phyloP scores from a whole-genome alignment of 176 grass and related monocot genomes.

The Oryza glumipatula region DNA sequence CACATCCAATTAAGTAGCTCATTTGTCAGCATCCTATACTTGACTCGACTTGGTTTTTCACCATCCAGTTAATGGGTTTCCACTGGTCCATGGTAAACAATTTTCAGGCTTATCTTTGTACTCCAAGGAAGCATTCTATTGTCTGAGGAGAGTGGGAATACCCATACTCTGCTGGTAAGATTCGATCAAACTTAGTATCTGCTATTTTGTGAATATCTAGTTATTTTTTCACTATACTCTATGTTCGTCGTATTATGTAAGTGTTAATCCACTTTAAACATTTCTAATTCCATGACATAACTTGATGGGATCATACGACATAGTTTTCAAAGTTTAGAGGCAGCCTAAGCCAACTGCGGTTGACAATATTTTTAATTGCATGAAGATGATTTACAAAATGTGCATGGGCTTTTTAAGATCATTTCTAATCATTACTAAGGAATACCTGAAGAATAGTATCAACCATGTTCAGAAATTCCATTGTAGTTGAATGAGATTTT shows the following conservation, averaged over 20 bases:
- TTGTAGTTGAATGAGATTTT: not conserved
- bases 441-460: constrained; percentile 7
- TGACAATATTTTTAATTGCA: not conserved
- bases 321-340: not conserved
- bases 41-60: constrained; percentile 2
- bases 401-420: not conserved
- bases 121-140: constrained; percentile 67
- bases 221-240: not conserved
- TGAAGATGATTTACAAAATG: constrained; percentile 31
- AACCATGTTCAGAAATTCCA: too few relatives aligned
- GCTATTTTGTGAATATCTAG: not conserved
- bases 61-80: constrained; percentile 28
- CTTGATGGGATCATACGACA: not conserved
- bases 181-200: constrained; percentile 33
- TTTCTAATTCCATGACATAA: constrained; percentile 13
- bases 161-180: constrained; percentile 71
- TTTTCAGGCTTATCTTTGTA: constrained; percentile 89
- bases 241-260: not conserved
- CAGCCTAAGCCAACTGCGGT: not conserved
- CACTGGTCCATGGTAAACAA: constrained; percentile 22
- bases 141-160: constrained; percentile 47
- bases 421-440: not conserved
- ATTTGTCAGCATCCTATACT: constrained; percentile 10
- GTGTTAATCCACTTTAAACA: not conserved
- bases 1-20: not conserved